Evolutionary conservation across 2,329 filamentous ascomycete species (phyloP).

Genomic region (Aspergillus intermedius): DNA sequence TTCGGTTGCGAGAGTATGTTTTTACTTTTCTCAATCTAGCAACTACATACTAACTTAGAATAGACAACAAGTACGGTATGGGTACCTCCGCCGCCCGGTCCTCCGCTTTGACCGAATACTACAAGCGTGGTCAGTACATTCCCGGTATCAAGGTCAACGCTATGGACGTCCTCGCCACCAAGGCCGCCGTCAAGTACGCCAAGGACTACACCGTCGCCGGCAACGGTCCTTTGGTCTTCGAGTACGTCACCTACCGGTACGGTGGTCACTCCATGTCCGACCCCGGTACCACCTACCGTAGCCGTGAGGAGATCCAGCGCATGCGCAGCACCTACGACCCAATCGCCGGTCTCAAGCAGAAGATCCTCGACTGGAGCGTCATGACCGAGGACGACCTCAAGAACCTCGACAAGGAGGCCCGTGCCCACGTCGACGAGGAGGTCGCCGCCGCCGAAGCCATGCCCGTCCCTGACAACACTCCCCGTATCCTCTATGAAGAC

Average conservation of each 20-base stretch:
- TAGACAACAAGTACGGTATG: conserved; percentile 99
- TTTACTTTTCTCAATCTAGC: conserved; percentile 15
- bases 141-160: conserved; percentile 98
- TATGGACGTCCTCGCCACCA: conserved; percentile 98
- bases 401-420: conserved; percentile 87
- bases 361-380: conserved; percentile 92
- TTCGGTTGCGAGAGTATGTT: conserved; percentile 96
- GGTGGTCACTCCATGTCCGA: conserved; percentile 99
- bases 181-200: conserved; percentile 89
- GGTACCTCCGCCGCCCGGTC: conserved; percentile 92
- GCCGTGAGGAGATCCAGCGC: conserved; percentile 97
- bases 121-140: conserved; percentile 99
- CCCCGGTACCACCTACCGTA: conserved; percentile 97
- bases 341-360: conserved; percentile 95
- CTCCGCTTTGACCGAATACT: conserved; percentile 96
- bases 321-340: conserved; percentile 99
- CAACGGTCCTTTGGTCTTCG: conserved; percentile 90
- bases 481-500: conserved; percentile 87
- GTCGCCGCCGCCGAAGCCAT: conserved; percentile 87
- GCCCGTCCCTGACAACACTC: conserved; percentile 67
- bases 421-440: conserved; percentile 77
- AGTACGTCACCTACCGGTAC: conserved; percentile 99
- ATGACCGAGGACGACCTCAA: conserved; percentile 93
- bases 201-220: conserved; percentile 77
- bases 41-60: conserved; percentile 1